Evolutionary conservation across 306 rosid species (phyloP).

Genomic region (Parietaria judaica): DNA sequence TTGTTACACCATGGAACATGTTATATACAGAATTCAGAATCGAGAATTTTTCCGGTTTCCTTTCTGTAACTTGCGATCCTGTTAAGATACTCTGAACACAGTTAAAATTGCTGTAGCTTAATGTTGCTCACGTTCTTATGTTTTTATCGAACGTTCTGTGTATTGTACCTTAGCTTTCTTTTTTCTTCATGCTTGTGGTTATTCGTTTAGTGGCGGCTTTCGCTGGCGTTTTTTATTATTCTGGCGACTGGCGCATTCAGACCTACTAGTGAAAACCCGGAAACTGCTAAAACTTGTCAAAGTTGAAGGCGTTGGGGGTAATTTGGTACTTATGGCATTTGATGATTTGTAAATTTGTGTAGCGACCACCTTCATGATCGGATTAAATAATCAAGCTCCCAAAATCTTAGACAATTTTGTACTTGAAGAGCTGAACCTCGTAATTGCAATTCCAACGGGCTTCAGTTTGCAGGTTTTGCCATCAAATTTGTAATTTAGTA

Average conservation of each 20-base stretch:
- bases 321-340: too few relatives aligned
- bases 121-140: background rate
- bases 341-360: too few relatives aligned
- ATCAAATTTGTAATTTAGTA: too few relatives aligned
- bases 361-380: slow-evolving; percentile 3
- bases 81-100: background rate
- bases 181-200: too few relatives aligned
- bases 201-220: too few relatives aligned
- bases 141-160: background rate
- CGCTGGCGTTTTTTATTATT: too few relatives aligned
- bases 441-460: slow-evolving; percentile 12
- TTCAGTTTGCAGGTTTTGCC: background rate
- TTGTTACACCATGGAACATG: slow-evolving; percentile 2
- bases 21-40: slow-evolving; percentile 6
- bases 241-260: too few relatives aligned
- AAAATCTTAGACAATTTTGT: background rate
- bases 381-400: slow-evolving; percentile 1
- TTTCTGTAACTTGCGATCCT: background rate
- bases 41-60: background rate
- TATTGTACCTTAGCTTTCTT: too few relatives aligned
- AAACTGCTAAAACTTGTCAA: too few relatives aligned
- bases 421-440: slow-evolving; percentile 14
- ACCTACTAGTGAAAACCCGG: too few relatives aligned
- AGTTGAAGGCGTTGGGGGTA: too few relatives aligned
- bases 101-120: background rate